Percentiles rank a stretch among this genome's conserved stretches.
phyloP scores from a whole-genome alignment of 176 grass and related monocot genomes.

The Triticum monococcum region DNA sequence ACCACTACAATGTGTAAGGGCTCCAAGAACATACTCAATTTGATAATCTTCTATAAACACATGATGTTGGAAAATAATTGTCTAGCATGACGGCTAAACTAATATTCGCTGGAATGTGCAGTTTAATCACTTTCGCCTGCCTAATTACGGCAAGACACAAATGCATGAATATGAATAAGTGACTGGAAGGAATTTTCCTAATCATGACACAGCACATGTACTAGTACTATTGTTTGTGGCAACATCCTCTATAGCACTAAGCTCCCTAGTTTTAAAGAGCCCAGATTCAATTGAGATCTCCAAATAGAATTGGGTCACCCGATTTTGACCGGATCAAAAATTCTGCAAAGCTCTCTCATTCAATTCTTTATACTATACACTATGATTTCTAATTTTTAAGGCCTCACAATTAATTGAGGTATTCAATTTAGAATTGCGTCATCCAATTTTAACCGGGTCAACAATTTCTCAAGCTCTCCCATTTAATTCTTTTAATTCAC shows the following conservation, averaged over 20 bases:
- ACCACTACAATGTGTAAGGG: not conserved
- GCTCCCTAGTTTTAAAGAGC: no score
- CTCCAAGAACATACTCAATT: not conserved
- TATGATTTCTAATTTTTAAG: no score
- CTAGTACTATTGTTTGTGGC: not conserved
- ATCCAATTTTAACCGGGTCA: no score
- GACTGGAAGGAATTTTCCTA: not conserved
- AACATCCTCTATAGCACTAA: not conserved
- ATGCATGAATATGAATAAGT: not conserved
- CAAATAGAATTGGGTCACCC: no score
- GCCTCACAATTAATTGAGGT: no score
- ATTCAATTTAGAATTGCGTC: no score
- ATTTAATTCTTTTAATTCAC: no score
- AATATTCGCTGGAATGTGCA: not conserved
- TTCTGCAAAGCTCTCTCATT: no score
- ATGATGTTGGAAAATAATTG: not conserved
- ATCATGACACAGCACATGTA: constrained; percentile 5
- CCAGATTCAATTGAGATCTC: no score
- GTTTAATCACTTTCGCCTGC: not conserved
- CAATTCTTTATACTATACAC: no score
- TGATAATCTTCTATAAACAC: not conserved
- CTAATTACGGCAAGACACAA: not conserved
- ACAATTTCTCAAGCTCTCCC: no score
- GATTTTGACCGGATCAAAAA: no score
- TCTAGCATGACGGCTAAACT: not conserved